Evolutionary conservation across 192 early-diverging fungal genomes (phyloP).

Genomic region (Gryganskiella cystojenkinii): DNA sequence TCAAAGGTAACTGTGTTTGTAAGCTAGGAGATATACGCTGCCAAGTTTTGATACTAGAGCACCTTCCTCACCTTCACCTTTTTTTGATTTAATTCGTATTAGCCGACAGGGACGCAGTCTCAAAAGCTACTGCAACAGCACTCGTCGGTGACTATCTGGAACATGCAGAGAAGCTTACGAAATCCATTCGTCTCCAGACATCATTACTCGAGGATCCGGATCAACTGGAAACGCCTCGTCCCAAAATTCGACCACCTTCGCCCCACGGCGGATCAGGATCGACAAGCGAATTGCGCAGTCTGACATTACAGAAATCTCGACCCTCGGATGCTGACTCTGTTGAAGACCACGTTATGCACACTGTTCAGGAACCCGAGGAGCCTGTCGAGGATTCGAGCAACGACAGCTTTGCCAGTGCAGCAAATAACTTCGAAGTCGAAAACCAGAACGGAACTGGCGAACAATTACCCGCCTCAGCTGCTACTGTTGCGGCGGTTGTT

Average conservation of each 20-base stretch:
- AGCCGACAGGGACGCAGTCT: constrained; percentile 65
- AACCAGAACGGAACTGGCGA: not conserved
- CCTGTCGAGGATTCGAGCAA: not conserved
- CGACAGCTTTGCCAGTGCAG: constrained; percentile 12
- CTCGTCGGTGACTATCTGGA: constrained; percentile 58
- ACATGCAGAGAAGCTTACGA: constrained; percentile 63
- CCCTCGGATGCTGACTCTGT: constrained; percentile 22
- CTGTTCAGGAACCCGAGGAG: not conserved
- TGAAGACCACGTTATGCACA: constrained; percentile 1
- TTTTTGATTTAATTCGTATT: not conserved
- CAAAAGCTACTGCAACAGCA: constrained; percentile 59
- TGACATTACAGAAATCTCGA: constrained; percentile 31
- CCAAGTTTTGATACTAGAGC: not conserved
- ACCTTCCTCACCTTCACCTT: not conserved
- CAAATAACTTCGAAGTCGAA: not conserved
- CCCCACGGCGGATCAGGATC: constrained; percentile 55
- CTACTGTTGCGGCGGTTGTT: too few species aligned
- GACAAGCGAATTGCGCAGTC: constrained; percentile 21
- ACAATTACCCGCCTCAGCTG: too few species aligned
- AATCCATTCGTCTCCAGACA: constrained; percentile 23
- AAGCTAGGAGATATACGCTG: not conserved
- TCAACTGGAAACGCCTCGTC: constrained; percentile 50
- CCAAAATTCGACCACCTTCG: constrained; percentile 41
- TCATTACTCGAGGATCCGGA: constrained; percentile 5
- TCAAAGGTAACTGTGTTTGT: constrained; percentile 67